Evolutionary conservation across 1,139 yeast genomes (phyloP), one percentile per base, ranked within the genome.

Genomic region (Taiozyma sp.): DNA sequence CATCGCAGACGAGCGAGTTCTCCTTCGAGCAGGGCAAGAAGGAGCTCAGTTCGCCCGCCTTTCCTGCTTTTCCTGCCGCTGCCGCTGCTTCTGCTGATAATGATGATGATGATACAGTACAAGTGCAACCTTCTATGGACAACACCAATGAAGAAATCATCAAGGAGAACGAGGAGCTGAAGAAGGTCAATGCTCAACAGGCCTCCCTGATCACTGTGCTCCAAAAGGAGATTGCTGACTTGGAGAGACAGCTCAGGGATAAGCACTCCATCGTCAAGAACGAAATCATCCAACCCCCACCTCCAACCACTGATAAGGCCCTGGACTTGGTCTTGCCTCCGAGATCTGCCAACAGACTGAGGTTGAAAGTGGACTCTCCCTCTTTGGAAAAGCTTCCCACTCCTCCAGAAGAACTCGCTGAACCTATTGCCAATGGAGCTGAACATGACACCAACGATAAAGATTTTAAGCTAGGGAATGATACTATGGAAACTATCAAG

Each of bases 261-360:
- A 40, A 40, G 19, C 29, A 40, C 2, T 13, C 23, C 5, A 40
- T 23, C 24, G 30, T 23, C 2, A 40, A 40, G 29, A 24, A 40
- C 5, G 29, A 22, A 10, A 23, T 24, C 16, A 40, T 40, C 6
- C 28, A 40, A 13, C 28, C 16, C 2, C 12, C 16, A 23, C 5
- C 10, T 8, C 12, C 16, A 23, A n/a, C 16, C 7, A 24, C 30
- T 7, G 24, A 22, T 19, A 40, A 40, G 19, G 16, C 30, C 5
- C 10, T 40, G 19, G 19, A 45, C n/a, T 27, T 39, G 19, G 13
- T 22, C 16, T 51, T 53, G 2, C 63, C 62, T 7, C 60, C 61
- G 27, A 53, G 63, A 42, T 59, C 63, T 3, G 59, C 59, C 2
- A 58, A 60, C 38, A 53, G 64, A 34, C 41, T 38, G 41, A 38